These are phyloP conservation scores for Lathyrus tuberosus DNA, from an alignment of 306 rosid species.

Conservation along the genomic window DNA sequence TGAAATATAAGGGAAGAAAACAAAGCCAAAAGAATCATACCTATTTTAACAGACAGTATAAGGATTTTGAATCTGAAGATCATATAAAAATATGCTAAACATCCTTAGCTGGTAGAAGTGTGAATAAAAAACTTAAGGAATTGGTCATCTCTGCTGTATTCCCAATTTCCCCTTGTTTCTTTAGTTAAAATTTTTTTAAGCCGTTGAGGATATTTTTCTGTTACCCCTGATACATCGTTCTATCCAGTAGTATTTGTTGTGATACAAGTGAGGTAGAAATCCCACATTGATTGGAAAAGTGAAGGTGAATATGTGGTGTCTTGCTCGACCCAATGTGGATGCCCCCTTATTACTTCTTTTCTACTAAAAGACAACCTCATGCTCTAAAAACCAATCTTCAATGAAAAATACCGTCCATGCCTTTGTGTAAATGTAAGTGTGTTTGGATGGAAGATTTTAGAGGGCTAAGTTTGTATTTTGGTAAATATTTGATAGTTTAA, in stretches of 20 bases:
- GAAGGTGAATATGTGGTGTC: too few species aligned
- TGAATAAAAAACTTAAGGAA: conserved; percentile 1
- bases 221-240: background rate
- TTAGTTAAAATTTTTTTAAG: conserved; percentile 10
- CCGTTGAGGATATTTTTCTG: conserved; percentile 10
- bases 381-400: background rate
- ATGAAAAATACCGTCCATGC: background rate
- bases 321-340: too few species aligned
- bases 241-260: background rate
- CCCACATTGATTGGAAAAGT: too few species aligned
- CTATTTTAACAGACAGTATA: conserved; percentile 10
- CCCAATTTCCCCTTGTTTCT: conserved; percentile 2
- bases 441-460: background rate
- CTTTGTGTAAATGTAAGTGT: background rate
- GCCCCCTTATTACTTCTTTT: background rate
- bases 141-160: background rate
- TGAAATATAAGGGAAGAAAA: background rate
- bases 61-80: background rate
- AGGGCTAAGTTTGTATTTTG: background rate
- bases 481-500: background rate
- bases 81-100: conserved; percentile 3
- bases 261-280: too few species aligned
- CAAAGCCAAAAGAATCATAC: background rate
- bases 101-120: background rate
- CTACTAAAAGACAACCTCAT: background rate